Evolutionary conservation across 2,329 filamentous ascomycete genomes (phyloP), one percentile per base, ranked within the genome.

Genomic region (Thielaviopsis cerberus): DNA sequence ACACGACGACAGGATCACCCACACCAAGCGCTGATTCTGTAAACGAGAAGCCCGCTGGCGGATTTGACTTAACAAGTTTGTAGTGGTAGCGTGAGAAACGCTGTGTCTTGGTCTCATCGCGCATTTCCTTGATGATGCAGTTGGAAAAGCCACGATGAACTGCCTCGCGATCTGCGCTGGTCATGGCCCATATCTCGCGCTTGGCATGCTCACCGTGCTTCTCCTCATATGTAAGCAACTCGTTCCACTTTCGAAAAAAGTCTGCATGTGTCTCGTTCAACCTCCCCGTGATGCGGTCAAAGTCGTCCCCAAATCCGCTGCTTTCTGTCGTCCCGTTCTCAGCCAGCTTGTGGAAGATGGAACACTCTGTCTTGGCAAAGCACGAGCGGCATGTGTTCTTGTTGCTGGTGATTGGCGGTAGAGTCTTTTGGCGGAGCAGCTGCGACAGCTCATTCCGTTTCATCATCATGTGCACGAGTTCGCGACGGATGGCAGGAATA

Each of bases 211-310:
- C 85, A 66, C 86, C 82, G 65, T 94, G 89, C 64, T 85, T 88
- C 68, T 98, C 92, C 72, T 98, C 92, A 67, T 92, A 92, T 0
- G 91, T 97, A 41, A 98, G 74, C 15, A 98, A 75, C 55, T 84
- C 79, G 69, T 98, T 92, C 92, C 92, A 98, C 67, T 92, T 95
- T 62, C 86, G 76, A 69, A 98, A 96, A 68, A 97, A 98, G 0
- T 82, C 79, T 63, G 81, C 81, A 66, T 96, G 86, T 0, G 71
- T 73, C 1, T 83, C 76, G 5, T 80, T 86, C n/a, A 95, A 75
- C 66, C 94, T 85, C 60, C 78, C 77, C 55, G 94, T 83, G 5
- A 88, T 73, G 62, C 92, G 86, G 55, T 88, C 81, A 66, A 96
- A 98, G 64, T 86, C 86, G 27, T 84, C 80, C 52, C 84, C 81